Percentiles rank a stretch among this genome's conserved stretches.
phyloP scores from a whole-genome alignment of 345 rosid genomes.

The Arabis alpina region DNA sequence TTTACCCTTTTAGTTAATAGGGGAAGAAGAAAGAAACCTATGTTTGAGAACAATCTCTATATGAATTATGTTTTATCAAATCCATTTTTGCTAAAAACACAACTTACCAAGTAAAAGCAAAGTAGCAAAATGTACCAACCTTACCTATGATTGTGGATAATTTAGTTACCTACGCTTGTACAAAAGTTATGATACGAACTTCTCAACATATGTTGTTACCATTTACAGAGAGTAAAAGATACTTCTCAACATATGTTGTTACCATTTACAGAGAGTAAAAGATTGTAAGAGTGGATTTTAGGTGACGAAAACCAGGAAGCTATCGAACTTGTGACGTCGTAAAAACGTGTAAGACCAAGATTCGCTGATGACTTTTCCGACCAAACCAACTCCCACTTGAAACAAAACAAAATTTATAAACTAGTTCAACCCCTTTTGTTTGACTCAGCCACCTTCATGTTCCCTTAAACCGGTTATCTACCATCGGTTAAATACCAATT shows the following conservation, averaged over 20 bases:
- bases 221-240: neutral
- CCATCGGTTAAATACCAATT: slow-evolving; percentile 1
- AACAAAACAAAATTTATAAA: neutral
- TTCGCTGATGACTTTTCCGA: slow-evolving; percentile 32
- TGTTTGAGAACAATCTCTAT: slow-evolving; percentile 3
- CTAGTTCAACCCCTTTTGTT: slow-evolving; percentile 39
- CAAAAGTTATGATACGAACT: neutral
- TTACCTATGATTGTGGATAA: neutral
- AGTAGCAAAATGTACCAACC: neutral
- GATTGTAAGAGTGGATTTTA: neutral
- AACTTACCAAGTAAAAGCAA: no score
- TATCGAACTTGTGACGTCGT: slow-evolving; percentile 12
- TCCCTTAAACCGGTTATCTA: slow-evolving; percentile 4
- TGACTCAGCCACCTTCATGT: slow-evolving; percentile 24
- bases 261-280: neutral
- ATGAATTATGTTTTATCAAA: no score
- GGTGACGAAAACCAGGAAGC: neutral
- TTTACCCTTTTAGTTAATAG: slow-evolving; percentile 19
- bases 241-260: neutral
- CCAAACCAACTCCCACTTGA: slow-evolving; percentile 37
- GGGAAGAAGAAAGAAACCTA: slow-evolving; percentile 13
- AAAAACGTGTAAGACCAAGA: slow-evolving; percentile 29
- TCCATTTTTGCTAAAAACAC: neutral
- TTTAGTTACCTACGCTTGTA: neutral
- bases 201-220: neutral